Evolutionary conservation across 2,329 filamentous ascomycete species (phyloP).

Genomic region (Venturia effusa): DNA sequence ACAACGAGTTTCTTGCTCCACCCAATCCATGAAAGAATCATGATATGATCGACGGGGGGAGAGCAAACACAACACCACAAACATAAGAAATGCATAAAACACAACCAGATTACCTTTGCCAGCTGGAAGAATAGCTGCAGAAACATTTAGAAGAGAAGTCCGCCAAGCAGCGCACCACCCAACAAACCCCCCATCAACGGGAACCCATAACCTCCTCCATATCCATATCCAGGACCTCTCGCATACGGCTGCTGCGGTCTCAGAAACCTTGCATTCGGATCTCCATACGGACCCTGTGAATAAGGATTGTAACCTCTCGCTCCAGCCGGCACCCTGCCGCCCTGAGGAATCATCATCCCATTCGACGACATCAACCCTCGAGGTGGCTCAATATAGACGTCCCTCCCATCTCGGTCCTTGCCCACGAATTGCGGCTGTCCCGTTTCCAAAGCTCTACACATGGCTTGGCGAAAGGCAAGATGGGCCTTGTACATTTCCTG

Average conservation of each 20-base stretch:
- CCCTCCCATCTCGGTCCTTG: constrained; percentile 41
- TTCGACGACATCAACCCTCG: constrained; percentile 18
- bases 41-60: background rate
- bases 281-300: constrained; percentile 33
- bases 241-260: constrained; percentile 39
- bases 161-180: constrained; percentile 37
- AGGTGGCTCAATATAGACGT: constrained; percentile 50
- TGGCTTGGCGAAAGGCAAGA: constrained; percentile 37
- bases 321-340: constrained; percentile 15
- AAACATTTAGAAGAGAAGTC: constrained; percentile 21
- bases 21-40: background rate
- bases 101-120: background rate
- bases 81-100: background rate
- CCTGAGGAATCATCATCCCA: background rate
- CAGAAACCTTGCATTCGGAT: constrained; percentile 38
- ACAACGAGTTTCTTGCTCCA: background rate
- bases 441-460: constrained; percentile 40
- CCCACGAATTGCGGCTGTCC: constrained; percentile 46
- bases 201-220: constrained; percentile 36
- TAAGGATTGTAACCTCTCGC: constrained; percentile 38
- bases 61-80: background rate
- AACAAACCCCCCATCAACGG: constrained; percentile 36
- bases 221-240: constrained; percentile 31
- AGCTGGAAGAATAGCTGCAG: background rate
- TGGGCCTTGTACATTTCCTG: constrained; percentile 42